Percentiles rank a stretch among this genome's conserved stretches.
phyloP scores from a whole-genome alignment of 2,329 filamentous ascomycete genomes.

The Colletotrichum graminicola region DNA sequence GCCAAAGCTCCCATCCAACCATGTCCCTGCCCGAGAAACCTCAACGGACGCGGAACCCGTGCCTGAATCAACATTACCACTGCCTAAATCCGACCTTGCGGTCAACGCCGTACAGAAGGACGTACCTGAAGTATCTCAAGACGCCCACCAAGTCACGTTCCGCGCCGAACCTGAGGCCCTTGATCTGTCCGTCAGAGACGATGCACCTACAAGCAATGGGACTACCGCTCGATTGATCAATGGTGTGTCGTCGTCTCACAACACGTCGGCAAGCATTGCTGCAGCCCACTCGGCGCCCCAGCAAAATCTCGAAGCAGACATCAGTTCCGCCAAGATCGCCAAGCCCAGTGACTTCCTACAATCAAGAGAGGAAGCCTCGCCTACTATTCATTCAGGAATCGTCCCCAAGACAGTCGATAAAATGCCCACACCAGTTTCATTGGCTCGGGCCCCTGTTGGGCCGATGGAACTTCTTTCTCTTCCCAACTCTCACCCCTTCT shows the following conservation, averaged over 20 bases:
- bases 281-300: neutral
- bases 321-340: slow-evolving; percentile 31
- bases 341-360: slow-evolving; percentile 16
- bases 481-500: slow-evolving; percentile 61
- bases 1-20: slow-evolving; percentile 5
- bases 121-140: slow-evolving; percentile 14
- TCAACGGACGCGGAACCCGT: slow-evolving; percentile 24
- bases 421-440: neutral
- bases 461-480: slow-evolving; percentile 63
- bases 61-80: slow-evolving; percentile 18
- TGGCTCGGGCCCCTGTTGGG: slow-evolving; percentile 50
- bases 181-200: neutral
- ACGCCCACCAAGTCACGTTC: slow-evolving; percentile 4
- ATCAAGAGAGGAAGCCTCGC: neutral
- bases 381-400: slow-evolving; percentile 2
- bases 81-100: neutral
- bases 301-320: neutral
- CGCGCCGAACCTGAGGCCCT: slow-evolving; percentile 6
- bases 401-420: neutral
- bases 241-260: slow-evolving; percentile 1
- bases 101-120: neutral
- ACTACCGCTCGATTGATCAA: slow-evolving; percentile 3
- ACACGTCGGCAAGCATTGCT: neutral
- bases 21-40: slow-evolving; percentile 24
- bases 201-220: neutral